Base-by-base conservation (phyloP, 352 stramenopile species). In the Nothophytophthora sp. region DNA sequence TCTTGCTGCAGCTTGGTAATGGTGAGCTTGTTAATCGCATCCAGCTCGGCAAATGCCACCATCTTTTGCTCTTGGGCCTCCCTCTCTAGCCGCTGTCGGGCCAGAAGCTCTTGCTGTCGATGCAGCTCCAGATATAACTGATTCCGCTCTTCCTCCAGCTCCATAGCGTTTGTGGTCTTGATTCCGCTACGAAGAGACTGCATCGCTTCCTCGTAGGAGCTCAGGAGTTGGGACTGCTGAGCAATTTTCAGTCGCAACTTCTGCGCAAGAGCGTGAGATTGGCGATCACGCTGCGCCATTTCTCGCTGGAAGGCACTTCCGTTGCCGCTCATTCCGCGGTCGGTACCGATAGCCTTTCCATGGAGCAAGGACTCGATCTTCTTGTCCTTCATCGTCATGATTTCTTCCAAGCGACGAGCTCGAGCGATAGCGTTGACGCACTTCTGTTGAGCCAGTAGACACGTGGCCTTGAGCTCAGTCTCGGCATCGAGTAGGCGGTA, bases 321-420 rank as follows among this genome's bases (percentile, higher is more conserved):
- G 23, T 29, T 48, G 23, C 28, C 56, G 28, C 37, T 50, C 16
- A 49, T n/a, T 10, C 32, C 23, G 24, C 45, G 38, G 23, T 60
- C 46, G 1, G 55, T 28, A 27, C 54, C 50, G 16, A 70, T 23
- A 23, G 60, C 40, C 18, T 76, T 76, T 1, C 51, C 59, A 18
- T 81, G 67, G 25, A 86, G 62, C 23, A 88, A 53, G 5, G 63
- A 51, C 45, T 89, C 78, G 22, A 89, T 86, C 40, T 86, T 86
- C 54, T 69, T 81, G 52, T 89, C 78, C 42, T 89, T 89, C 48
- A 86, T 68, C 3, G 63, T 48, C 12, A 81, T 59, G 16, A 89
- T 81, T 47, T 89, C 78, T 60, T 89, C 78, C 1, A 89, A 62
- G 0, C 75, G 64, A 13, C 78, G 70, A 8, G 75, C 68, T 6